Conservation (phyloP, 805 yeast genomes). For the Barnettozyma pratensis region DNA sequence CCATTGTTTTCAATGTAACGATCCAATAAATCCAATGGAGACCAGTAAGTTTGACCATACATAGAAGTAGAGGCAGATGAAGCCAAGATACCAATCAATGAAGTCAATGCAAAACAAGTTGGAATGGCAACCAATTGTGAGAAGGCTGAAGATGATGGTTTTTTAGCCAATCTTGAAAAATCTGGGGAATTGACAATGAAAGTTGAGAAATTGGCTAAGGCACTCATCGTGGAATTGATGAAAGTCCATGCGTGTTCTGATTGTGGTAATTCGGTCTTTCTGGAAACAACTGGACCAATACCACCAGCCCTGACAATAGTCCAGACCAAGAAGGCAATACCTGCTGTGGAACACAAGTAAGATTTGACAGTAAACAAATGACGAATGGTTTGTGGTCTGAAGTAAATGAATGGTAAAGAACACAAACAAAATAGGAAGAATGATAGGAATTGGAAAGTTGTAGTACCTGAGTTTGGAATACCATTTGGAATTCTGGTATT, state of each 20-base stretch:
- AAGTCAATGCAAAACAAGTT: conserved; percentile 69
- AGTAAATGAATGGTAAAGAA: conserved; percentile 74
- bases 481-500: conserved; percentile 58
- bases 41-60: conserved; percentile 17
- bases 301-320: conserved; percentile 76
- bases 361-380: conserved; percentile 84
- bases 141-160: conserved; percentile 43
- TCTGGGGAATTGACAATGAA: conserved; percentile 85
- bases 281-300: conserved; percentile 64
- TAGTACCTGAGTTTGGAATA: conserved; percentile 52
- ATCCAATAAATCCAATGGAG: conserved; percentile 32
- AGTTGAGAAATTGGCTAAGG: conserved; percentile 85
- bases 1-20: conserved; percentile 32
- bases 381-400: conserved; percentile 79
- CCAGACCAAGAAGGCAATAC: conserved; percentile 80
- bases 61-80: conserved; percentile 64
- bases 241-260: conserved; percentile 78
- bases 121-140: conserved; percentile 69
- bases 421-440: conserved; percentile 80
- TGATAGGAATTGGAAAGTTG: conserved; percentile 66
- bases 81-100: conserved; percentile 79
- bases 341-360: conserved; percentile 73
- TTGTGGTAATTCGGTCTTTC: conserved; percentile 46
- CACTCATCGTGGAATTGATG: conserved; percentile 69
- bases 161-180: conserved; percentile 75